Percentiles rank a stretch among this genome's conserved stretches.
Conservation (phyloP, 495 filamentous ascomycete genomes). For the Glarea lozoyensis region DNA sequence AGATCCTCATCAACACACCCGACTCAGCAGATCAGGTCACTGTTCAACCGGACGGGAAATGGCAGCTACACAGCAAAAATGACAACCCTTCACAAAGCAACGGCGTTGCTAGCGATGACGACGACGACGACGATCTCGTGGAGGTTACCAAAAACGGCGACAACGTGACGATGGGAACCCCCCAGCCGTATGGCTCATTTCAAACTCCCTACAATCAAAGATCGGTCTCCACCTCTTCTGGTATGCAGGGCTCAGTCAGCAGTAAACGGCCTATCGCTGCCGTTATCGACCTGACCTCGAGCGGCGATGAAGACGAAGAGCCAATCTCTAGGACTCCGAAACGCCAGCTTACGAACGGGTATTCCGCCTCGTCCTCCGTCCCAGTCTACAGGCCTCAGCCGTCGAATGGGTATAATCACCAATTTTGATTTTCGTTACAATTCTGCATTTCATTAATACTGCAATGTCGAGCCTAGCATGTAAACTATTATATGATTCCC, state of each 20-base stretch:
- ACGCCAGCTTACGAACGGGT: slow-evolving; percentile 25
- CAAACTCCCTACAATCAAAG: slow-evolving; percentile 6
- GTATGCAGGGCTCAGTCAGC: slow-evolving; percentile 6
- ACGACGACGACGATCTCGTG: slow-evolving; percentile 62
- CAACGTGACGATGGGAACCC: slow-evolving; percentile 25
- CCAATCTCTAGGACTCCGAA: slow-evolving; percentile 47
- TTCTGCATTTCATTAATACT: no score
- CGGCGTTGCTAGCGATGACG: slow-evolving; percentile 28
- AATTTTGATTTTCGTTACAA: no score
- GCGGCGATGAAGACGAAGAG: slow-evolving; percentile 67
- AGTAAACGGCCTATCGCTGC: slow-evolving; percentile 28
- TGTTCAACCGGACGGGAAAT: slow-evolving; percentile 79
- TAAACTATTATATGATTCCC: no score
- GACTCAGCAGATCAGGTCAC: slow-evolving; percentile 71
- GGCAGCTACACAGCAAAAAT: slow-evolving; percentile 43
- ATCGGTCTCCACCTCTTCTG: slow-evolving; percentile 37
- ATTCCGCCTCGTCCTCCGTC: not conserved
- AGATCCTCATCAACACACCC: slow-evolving; percentile 68
- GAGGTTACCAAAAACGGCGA: slow-evolving; percentile 49
- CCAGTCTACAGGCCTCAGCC: not conserved
- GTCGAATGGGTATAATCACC: not conserved
- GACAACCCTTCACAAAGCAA: slow-evolving; percentile 16
- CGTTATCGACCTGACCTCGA: slow-evolving; percentile 74
- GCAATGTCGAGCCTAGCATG: no score
- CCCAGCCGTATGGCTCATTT: slow-evolving; percentile 5